Evolutionary conservation across 2,329 filamentous ascomycete genomes (phyloP), one percentile per base, ranked within the genome.

Genomic region (Metarhizium sp.): DNA sequence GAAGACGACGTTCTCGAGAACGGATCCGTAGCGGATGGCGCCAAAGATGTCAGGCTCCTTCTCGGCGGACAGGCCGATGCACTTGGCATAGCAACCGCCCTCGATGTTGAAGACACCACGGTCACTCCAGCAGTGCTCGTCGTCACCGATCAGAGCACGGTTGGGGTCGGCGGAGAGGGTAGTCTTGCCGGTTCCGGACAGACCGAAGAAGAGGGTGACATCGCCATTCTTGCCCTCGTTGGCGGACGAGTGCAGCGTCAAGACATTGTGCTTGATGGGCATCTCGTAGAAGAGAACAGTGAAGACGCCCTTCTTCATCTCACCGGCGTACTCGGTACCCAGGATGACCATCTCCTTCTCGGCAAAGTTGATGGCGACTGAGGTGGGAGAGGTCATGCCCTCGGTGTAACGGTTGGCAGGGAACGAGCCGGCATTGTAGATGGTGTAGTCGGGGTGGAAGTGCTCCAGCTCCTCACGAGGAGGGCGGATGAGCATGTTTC

Each of bases 281-380:
- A 97, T 99, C 81, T 99, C 94, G 80, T 97, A 99, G 84, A 96
- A 99, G 71, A 99, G 86, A 52, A 99, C 91, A 50, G 94, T 99
- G 82, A 99, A 99, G 74, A 99, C 84, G 66, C 94, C 92, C 81
- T 96, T 96, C 80, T 96, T 96, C 70, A 72, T 71, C 65, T 71
- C 67, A 67, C 92, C 92, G 56, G 94, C 94, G 70, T 99, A 99
- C 78, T 99, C 94, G 40, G 94, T 99, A 73, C 94, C 94, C 56
- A 99, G 86, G 71, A 99, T 99, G 64, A 99, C 94, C 94, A 99
- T 99, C 82, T 99, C 94, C 86, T 96, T 96, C 71, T 96, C 92
- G 70, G 88, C 88, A 67, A 99, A 99, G 85, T 99, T 99, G 80
- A 99, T 95, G 64, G 94, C 88, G 53, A 99, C 92, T 8, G 94